Percentiles rank a stretch among this genome's conserved stretches.
phyloP scores from a whole-genome alignment of 202 grass and related monocot species.

The Setaria italica region DNA sequence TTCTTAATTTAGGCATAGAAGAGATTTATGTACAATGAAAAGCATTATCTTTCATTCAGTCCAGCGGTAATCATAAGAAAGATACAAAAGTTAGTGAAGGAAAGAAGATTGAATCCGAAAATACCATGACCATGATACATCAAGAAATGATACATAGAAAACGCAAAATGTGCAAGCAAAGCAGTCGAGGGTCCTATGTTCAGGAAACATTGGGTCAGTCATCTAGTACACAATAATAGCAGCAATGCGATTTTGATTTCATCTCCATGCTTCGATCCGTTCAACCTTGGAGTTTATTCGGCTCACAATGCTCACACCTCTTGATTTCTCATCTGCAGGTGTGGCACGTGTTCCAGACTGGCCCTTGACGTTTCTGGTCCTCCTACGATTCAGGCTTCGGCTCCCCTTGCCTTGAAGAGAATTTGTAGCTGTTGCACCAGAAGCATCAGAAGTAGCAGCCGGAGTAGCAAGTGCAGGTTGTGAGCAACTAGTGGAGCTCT shows the following conservation, averaged over 20 bases:
- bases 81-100: slow-evolving; percentile 44
- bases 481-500: slow-evolving; percentile 42
- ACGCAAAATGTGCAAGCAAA: slow-evolving; percentile 47
- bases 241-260: slow-evolving; percentile 30
- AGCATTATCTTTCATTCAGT: slow-evolving; percentile 35
- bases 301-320: slow-evolving; percentile 73
- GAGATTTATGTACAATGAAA: slow-evolving; percentile 35
- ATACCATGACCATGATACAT: slow-evolving; percentile 41
- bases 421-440: slow-evolving; percentile 38
- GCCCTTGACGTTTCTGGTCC: slow-evolving; percentile 68
- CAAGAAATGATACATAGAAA: slow-evolving; percentile 45
- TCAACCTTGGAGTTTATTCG: slow-evolving; percentile 76
- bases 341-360: slow-evolving; percentile 43
- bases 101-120: slow-evolving; percentile 7
- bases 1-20: neutral
- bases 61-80: slow-evolving; percentile 38
- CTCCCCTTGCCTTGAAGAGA: slow-evolving; percentile 54
- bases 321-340: slow-evolving; percentile 63
- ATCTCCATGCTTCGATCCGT: slow-evolving; percentile 91
- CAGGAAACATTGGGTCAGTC: slow-evolving; percentile 54
- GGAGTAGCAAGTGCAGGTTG: slow-evolving; percentile 39
- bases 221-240: slow-evolving; percentile 49
- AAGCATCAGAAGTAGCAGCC: slow-evolving; percentile 45
- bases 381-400: slow-evolving; percentile 53
- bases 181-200: slow-evolving; percentile 39